phyloP scores from a whole-genome alignment of 192 early-diverging fungal genomes.

The Pilaira anomala region DNA sequence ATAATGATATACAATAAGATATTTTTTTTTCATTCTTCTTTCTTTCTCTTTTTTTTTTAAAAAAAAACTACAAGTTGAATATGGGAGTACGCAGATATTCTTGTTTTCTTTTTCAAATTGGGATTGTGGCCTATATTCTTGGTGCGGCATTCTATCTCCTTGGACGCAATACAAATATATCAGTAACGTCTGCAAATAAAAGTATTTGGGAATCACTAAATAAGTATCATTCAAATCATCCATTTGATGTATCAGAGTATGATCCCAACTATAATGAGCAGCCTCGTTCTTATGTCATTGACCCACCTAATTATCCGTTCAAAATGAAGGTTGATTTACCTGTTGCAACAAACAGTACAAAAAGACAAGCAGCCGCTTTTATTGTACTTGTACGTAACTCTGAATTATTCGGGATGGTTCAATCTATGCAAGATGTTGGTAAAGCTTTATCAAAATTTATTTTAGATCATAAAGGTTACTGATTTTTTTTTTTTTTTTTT shows the following conservation, averaged over 20 bases:
- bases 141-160: not conserved
- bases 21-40: not conserved
- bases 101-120: constrained; percentile 6
- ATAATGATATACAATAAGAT: too few species aligned
- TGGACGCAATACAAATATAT: not conserved
- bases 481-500: too few species aligned
- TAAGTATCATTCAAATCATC: not conserved
- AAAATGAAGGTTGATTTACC: constrained; percentile 16
- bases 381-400: constrained; percentile 65
- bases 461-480: not conserved
- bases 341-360: constrained; percentile 10
- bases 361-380: constrained; percentile 21
- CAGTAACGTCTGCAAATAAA: not conserved
- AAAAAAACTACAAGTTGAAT: not conserved
- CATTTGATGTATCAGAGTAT: not conserved
- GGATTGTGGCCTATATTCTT: not conserved
- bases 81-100: constrained; percentile 6
- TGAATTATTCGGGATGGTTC: constrained; percentile 57
- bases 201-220: not conserved
- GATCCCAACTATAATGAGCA: constrained; percentile 1
- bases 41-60: not conserved
- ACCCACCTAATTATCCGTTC: constrained; percentile 8
- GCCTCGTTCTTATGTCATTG: constrained; percentile 10
- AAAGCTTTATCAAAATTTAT: not conserved
- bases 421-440: constrained; percentile 62